These are phyloP conservation scores for Rhododendron ferrugineum DNA, from an alignment of 148 eudicot genomes.

Conservation along the genomic window DNA sequence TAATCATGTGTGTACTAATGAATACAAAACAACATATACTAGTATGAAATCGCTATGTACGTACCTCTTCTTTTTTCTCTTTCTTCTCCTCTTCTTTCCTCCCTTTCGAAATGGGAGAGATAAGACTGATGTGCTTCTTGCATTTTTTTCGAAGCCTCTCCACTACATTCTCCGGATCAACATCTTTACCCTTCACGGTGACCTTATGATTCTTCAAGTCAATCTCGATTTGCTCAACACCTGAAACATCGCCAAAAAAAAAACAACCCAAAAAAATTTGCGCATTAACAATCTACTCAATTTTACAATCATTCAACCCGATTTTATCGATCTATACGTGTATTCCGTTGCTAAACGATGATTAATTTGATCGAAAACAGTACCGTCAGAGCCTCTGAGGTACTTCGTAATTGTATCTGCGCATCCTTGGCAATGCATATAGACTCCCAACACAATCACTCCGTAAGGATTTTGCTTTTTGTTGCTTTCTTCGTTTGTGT, in stretches of 20 bases:
- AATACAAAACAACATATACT: not conserved
- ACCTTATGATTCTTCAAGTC: constrained; percentile 42
- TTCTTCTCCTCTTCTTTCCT: constrained; percentile 20
- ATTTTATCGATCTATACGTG: not conserved
- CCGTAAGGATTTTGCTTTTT: constrained; percentile 11
- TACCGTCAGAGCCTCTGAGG: constrained; percentile 47
- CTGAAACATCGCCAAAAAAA: constrained; percentile 17
- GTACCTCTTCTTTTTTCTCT: constrained; percentile 34
- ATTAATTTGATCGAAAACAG: not conserved
- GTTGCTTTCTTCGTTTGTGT: not conserved
- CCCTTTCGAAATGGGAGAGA: constrained; percentile 31
- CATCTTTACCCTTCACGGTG: constrained; percentile 41
- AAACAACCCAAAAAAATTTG: not conserved
- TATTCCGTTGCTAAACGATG: not conserved
- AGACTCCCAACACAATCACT: constrained; percentile 36
- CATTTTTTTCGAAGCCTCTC: constrained; percentile 43
- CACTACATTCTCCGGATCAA: constrained; percentile 45
- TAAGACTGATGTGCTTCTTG: constrained; percentile 39
- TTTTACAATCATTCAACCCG: not conserved
- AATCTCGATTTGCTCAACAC: constrained; percentile 40
- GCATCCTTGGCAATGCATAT: constrained; percentile 58
- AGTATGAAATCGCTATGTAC: not conserved
- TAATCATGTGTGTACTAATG: not conserved
- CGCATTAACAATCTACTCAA: not conserved
- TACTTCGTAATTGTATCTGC: constrained; percentile 22